Percentiles rank a stretch among this genome's conserved stretches.
Evolutionary conservation across 371 early-diverging fungal genomes (phyloP).

Genomic region (Mortierella sp.): DNA sequence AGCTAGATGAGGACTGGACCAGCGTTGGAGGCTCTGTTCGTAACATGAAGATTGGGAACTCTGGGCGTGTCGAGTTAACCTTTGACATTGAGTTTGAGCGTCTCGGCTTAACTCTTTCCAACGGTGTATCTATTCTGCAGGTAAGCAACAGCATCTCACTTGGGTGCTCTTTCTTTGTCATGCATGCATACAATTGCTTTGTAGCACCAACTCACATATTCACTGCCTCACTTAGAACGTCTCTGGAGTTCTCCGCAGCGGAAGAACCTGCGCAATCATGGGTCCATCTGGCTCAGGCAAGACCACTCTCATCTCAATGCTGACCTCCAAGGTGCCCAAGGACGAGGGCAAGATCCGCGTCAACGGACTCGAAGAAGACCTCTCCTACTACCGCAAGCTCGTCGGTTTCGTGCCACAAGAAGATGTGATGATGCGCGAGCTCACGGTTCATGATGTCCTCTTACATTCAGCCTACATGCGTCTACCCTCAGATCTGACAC

Average conservation of each 20-base stretch:
- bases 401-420: conserved; percentile 79
- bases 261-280: conserved; percentile 78
- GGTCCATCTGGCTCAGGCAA: conserved; percentile 84
- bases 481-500: conserved; percentile 64
- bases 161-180: not conserved
- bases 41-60: not conserved
- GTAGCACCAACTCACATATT: not conserved
- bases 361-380: conserved; percentile 71
- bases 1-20: not conserved
- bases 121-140: conserved; percentile 67
- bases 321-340: conserved; percentile 70
- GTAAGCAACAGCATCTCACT: conserved; percentile 13
- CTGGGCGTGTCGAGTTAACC: conserved; percentile 22
- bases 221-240: conserved; percentile 52
- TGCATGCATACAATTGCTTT: not conserved
- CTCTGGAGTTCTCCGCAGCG: conserved; percentile 64
- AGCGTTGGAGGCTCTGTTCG: not conserved
- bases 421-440: conserved; percentile 74
- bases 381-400: conserved; percentile 74
- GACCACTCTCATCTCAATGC: conserved; percentile 66
- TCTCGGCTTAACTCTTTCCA: conserved; percentile 65
- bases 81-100: conserved; percentile 71
- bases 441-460: conserved; percentile 72
- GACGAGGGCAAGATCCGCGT: conserved; percentile 72
- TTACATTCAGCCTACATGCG: conserved; percentile 80